Percentiles rank a stretch among this genome's conserved stretches.
Conservation (phyloP, 257 asterid species). For the Lavandula angustifolia region DNA sequence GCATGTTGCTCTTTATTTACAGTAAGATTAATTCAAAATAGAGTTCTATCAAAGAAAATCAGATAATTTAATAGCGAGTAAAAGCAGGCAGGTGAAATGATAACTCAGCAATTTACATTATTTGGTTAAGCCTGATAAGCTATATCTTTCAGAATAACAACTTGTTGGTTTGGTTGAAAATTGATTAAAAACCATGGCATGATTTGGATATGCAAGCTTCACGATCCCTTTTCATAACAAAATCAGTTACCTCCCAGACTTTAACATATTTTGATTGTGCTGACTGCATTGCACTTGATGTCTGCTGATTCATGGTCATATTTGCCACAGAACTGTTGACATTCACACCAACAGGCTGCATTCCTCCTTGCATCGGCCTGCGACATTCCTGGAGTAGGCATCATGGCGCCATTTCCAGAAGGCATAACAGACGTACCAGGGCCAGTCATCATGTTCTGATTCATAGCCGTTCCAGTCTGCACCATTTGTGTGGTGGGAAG, state of each 20-base stretch:
- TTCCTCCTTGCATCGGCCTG: conserved; percentile 59
- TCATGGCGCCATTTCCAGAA: conserved; percentile 50
- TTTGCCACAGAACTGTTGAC: conserved; percentile 48
- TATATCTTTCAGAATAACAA: neutral
- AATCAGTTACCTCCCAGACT: conserved; percentile 89
- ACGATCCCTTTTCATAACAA: neutral
- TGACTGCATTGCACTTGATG: conserved; percentile 59
- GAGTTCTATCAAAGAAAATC: neutral
- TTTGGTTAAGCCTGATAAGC: conserved; percentile 2
- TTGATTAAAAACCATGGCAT: neutral
- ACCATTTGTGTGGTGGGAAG: conserved; percentile 68
- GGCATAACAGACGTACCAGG: conserved; percentile 29
- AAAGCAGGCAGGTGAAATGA: neutral
- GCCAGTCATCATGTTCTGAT: conserved; percentile 61
- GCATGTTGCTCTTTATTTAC: conserved; percentile 13
- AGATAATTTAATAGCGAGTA: conserved; percentile 9
- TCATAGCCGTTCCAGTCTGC: conserved; percentile 63
- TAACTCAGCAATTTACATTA: conserved; percentile 5
- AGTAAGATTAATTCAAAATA: neutral
- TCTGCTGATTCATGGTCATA: conserved; percentile 71
- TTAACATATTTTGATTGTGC: conserved; percentile 73
- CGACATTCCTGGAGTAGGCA: conserved; percentile 74
- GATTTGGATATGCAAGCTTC: neutral
- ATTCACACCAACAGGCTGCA: conserved; percentile 67
- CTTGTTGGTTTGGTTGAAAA: neutral